A percentile compares a stretch with the other conserved stretches of the same genome.
phyloP scores from a whole-genome alignment of 2,329 filamentous ascomycete species.

The Penicillium sp. region DNA sequence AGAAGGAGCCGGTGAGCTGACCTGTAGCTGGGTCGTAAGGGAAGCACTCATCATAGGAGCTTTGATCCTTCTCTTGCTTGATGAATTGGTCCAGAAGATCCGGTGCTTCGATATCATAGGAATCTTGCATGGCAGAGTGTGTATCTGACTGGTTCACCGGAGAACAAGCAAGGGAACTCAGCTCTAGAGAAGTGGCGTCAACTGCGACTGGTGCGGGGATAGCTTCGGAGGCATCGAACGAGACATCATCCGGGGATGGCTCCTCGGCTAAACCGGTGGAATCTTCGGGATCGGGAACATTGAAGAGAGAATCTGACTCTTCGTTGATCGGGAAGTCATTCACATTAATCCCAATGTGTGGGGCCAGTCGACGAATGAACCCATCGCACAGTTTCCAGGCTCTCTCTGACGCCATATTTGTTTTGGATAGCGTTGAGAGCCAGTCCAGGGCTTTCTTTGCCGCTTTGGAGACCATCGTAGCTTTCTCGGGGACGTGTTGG shows the following conservation, averaged over 20 bases:
- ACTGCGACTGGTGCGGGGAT: slow-evolving; percentile 12
- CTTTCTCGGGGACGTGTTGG: slow-evolving; percentile 48
- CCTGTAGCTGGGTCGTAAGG: slow-evolving; percentile 39
- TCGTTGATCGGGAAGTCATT: slow-evolving; percentile 33
- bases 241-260: slow-evolving; percentile 14
- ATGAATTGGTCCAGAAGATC: slow-evolving; percentile 31
- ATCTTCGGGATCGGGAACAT: slow-evolving; percentile 19
- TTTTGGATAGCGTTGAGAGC: slow-evolving; percentile 34
- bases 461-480: slow-evolving; percentile 36
- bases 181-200: slow-evolving; percentile 20
- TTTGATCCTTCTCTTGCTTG: slow-evolving; percentile 28
- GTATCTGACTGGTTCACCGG: slow-evolving; percentile 28
- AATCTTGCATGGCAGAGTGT: slow-evolving; percentile 19
- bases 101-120: slow-evolving; percentile 25
- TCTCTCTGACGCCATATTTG: slow-evolving; percentile 32
- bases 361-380: slow-evolving; percentile 37
- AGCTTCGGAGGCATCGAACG: slow-evolving; percentile 21
- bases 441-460: slow-evolving; percentile 39
- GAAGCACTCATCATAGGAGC: slow-evolving; percentile 32
- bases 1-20: slow-evolving; percentile 42
- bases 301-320: slow-evolving; percentile 19
- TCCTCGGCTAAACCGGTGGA: slow-evolving; percentile 9
- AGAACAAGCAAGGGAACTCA: slow-evolving; percentile 26
- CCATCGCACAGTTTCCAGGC: slow-evolving; percentile 41
- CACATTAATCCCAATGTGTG: slow-evolving; percentile 32